A percentile compares a stretch with the other conserved stretches of the same genome.
Conservation (phyloP, 352 stramenopile species). For the Phytopythium chamaehyphon region DNA sequence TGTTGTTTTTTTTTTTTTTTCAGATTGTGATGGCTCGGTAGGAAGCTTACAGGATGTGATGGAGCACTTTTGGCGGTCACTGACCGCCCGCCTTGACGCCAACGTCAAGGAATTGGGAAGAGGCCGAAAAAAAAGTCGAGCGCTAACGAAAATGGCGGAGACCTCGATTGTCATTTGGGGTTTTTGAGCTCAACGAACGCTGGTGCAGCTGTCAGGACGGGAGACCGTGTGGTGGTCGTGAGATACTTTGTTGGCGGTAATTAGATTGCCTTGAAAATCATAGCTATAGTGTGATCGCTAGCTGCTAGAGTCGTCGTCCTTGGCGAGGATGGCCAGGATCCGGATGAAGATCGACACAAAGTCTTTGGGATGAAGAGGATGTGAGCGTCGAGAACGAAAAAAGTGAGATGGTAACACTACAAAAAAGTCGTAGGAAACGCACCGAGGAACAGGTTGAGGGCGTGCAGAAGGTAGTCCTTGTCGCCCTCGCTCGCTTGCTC, state of each 20-base stretch:
- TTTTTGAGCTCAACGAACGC: too few species aligned
- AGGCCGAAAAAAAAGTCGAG: not conserved
- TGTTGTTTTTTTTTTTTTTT: too few species aligned
- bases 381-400: not conserved
- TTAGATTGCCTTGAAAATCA: too few species aligned
- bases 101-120: too few species aligned
- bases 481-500: conserved; percentile 78
- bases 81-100: too few species aligned
- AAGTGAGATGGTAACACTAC: not conserved
- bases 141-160: not conserved
- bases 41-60: too few species aligned
- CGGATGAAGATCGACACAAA: conserved; percentile 77
- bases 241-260: too few species aligned
- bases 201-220: too few species aligned
- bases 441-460: conserved; percentile 48
- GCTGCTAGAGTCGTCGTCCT: conserved; percentile 46
- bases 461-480: conserved; percentile 82
- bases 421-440: not conserved
- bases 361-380: conserved; percentile 23
- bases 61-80: too few species aligned
- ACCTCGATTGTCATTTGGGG: not conserved
- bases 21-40: too few species aligned
- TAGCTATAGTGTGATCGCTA: too few species aligned
- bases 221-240: too few species aligned
- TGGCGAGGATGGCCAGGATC: conserved; percentile 65